phyloP scores from a whole-genome alignment of 1,139 yeast genomes.

The Groenewaldozyma auringiensis region DNA sequence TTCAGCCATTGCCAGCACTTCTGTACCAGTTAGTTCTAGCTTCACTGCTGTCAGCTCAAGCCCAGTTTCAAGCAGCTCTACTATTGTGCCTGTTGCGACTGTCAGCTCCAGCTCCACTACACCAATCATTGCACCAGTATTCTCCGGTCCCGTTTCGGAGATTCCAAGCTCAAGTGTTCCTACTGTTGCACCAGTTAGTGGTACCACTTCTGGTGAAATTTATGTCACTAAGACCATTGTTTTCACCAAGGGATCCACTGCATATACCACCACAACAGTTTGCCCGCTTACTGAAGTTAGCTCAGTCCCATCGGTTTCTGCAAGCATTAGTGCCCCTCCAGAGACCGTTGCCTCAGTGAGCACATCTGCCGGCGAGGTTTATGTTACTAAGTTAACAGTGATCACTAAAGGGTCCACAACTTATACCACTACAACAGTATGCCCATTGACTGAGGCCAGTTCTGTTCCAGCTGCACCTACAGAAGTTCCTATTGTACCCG shows the following conservation, averaged over 20 bases:
- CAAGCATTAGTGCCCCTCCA: constrained; percentile 2
- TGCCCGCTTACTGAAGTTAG: neutral
- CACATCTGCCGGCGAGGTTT: constrained; percentile 1
- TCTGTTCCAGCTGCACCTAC: neutral
- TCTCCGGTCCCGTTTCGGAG: too few relatives aligned
- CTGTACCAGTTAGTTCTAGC: constrained; percentile 8
- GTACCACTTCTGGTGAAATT: constrained; percentile 5
- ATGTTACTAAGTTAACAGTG: constrained; percentile 1
- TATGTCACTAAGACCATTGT: constrained; percentile 1
- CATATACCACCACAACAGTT: constrained; percentile 3
- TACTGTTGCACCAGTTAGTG: neutral
- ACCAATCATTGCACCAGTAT: neutral
- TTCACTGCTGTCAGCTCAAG: neutral
- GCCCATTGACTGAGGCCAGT: neutral
- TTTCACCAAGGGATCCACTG: neutral
- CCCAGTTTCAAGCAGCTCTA: constrained; percentile 10
- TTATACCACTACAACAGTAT: constrained; percentile 4
- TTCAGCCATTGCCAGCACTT: constrained; percentile 2
- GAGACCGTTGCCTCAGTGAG: constrained; percentile 1
- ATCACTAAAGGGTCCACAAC: neutral
- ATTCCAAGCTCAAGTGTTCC: too few relatives aligned
- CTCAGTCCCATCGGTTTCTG: constrained; percentile 7
- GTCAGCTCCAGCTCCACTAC: constrained; percentile 2
- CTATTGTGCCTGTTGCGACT: constrained; percentile 8
- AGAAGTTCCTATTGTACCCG: neutral